These are phyloP conservation scores for Lepiota subincarnata DNA, from an alignment of 768 basidiomycete genomes.

Conservation along the genomic window DNA sequence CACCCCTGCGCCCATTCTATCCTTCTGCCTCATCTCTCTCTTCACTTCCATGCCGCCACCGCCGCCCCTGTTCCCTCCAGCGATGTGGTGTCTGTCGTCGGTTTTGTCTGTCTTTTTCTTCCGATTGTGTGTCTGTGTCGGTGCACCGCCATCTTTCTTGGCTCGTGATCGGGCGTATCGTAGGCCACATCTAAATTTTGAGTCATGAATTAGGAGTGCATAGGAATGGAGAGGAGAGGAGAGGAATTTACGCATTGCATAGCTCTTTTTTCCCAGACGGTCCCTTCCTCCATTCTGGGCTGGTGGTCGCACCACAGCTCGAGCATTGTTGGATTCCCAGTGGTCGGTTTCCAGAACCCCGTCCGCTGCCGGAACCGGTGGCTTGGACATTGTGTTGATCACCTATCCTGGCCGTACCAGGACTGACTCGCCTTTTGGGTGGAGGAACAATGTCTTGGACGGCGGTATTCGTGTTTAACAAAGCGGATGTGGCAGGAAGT, in stretches of 20 bases:
- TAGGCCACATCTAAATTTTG: constrained; percentile 62
- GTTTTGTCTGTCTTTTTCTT: constrained; percentile 51
- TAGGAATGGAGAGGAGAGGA: constrained; percentile 1
- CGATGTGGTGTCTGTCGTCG: constrained; percentile 3
- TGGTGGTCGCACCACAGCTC: constrained; percentile 76
- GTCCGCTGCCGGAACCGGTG: constrained; percentile 41
- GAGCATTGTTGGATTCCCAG: constrained; percentile 69
- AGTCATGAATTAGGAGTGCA: constrained; percentile 10
- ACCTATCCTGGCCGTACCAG: constrained; percentile 39
- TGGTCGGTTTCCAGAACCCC: constrained; percentile 52
- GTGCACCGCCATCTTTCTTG: constrained; percentile 73
- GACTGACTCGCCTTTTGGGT: constrained; percentile 54
- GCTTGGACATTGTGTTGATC: constrained; percentile 28
- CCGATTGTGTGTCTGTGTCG: constrained; percentile 48
- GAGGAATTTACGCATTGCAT: constrained; percentile 77
- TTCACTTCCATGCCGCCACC: constrained; percentile 22
- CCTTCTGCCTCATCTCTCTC: constrained; percentile 24
- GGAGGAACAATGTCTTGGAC: constrained; percentile 48
- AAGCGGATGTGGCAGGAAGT: constrained; percentile 20
- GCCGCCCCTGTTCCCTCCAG: constrained; percentile 5
- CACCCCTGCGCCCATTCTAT: not conserved
- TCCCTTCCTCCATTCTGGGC: constrained; percentile 91
- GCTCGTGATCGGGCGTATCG: constrained; percentile 85
- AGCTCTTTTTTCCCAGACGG: constrained; percentile 88
- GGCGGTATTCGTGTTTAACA: not conserved